Percentiles rank a stretch among this genome's conserved stretches.
Conservation (phyloP, 2,329 filamentous ascomycete species). For the Fusarium sp. region DNA sequence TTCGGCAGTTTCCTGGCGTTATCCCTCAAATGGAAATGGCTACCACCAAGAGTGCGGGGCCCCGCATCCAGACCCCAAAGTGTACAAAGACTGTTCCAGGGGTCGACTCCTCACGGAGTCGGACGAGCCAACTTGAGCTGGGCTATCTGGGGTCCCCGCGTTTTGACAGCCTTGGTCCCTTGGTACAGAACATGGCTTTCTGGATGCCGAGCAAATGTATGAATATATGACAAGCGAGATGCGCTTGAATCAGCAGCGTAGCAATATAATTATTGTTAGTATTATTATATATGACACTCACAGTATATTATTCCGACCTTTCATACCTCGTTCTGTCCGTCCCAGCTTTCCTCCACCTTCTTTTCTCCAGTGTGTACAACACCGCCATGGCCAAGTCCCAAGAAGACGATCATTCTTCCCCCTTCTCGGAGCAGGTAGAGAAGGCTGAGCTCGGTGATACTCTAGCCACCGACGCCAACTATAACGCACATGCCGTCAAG, state of each 20-base stretch:
- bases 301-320: not conserved
- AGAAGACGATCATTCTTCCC: not conserved
- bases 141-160: not conserved
- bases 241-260: too few species aligned
- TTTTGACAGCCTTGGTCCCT: not conserved
- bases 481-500: not conserved
- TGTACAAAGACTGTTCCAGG: not conserved
- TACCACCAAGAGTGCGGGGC: not conserved
- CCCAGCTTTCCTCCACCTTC: rapidly evolving
- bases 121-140: not conserved
- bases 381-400: not conserved
- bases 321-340: rapidly evolving
- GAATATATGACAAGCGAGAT: too few species aligned
- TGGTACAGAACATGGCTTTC: not conserved
- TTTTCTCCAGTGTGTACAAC: not conserved
- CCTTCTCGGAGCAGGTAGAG: not conserved
- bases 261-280: too few species aligned
- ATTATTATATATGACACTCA: too few species aligned
- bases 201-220: too few species aligned
- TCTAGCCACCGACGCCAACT: not conserved
- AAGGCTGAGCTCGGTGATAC: not conserved
- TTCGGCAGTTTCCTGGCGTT: not conserved
- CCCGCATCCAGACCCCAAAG: not conserved
- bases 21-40: not conserved
- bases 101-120: too few species aligned